Percentiles rank a stretch among this genome's conserved stretches.
These are phyloP conservation scores for Suillus brevipes DNA, from an alignment of 768 basidiomycete species.

Conservation along the genomic window DNA sequence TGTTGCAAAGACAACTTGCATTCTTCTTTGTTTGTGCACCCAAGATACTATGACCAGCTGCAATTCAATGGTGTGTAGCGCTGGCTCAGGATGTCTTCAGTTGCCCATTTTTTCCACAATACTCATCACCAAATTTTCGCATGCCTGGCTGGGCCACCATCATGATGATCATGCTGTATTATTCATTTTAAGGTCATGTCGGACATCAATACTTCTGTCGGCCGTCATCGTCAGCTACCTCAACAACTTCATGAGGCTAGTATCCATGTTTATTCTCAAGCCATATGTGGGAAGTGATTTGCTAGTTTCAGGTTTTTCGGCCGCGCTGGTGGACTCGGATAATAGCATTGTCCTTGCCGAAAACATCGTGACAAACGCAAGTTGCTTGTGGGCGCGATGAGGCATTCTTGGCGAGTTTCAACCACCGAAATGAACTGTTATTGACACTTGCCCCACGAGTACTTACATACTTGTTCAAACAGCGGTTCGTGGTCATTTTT, in stretches of 20 bases:
- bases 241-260: neutral
- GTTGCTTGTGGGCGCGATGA: constrained; percentile 4
- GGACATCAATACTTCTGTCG: neutral
- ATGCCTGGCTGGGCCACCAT: neutral
- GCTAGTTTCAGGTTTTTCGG: neutral
- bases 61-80: neutral
- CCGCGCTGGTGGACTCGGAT: neutral
- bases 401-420: neutral
- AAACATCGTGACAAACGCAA: constrained; percentile 5
- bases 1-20: constrained; percentile 1
- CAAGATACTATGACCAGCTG: neutral
- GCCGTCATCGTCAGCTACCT: neutral
- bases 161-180: neutral
- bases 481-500: neutral
- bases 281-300: neutral
- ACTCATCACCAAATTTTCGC: neutral
- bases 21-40: neutral
- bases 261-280: neutral
- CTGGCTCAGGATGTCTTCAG: neutral
- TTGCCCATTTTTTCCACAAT: neutral
- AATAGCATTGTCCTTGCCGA: neutral
- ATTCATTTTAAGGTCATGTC: neutral
- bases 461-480: neutral
- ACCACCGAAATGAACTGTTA: constrained; percentile 7
- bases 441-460: neutral